Evolutionary conservation across 1,139 yeast genomes (phyloP), one percentile per base, ranked within the genome.

Genomic region (Scheffersomyces quercinus): DNA sequence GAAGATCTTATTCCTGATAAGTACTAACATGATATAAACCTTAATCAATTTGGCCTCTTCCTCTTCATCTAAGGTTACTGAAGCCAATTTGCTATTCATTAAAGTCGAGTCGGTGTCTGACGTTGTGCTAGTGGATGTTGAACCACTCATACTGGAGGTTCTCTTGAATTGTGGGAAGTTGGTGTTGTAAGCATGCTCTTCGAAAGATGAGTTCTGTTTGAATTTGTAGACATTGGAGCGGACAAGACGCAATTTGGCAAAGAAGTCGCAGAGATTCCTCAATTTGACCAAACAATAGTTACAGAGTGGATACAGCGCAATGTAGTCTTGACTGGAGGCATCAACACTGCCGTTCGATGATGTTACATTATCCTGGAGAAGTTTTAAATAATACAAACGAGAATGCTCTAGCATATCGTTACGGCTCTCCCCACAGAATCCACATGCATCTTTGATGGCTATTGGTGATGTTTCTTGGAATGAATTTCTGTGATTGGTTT

Each of bases 381-480:
- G 58, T 46, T 83, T 85, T 57, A 90, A 69, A 42, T 79, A 77
- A 62, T 90, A 88, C 52, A 88, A 67, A 50, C 98, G 76, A 3
- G 91, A 85, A 63, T 88, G 91, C 51, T 85, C 87, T 49, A 88
- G 70, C 46, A 81, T 76, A 53, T 82, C 88, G 55, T 78, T 77
- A 48, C 95, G 75, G 12, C 68, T 59, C 62, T 90, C 97, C 8
- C 90, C 93, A 68, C 97, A 91, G 40, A 90, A 71, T 7, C 90
- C 76, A 65, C 98, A 91, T 3, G 89, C 81, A 3, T 82, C 81
- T 43, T 76, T 70, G 14, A 84, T 77, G 0, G 97, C 96, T 36
- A 88, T 84, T 0, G 96, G 96, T 5, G 78, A 52, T 32, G 46
- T 52, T 32, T 34, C 44, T 37, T 10, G 38, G 35, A 16, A 48